phyloP scores from a whole-genome alignment of 805 yeast genomes.

The Starmerella potacharoeniae region DNA sequence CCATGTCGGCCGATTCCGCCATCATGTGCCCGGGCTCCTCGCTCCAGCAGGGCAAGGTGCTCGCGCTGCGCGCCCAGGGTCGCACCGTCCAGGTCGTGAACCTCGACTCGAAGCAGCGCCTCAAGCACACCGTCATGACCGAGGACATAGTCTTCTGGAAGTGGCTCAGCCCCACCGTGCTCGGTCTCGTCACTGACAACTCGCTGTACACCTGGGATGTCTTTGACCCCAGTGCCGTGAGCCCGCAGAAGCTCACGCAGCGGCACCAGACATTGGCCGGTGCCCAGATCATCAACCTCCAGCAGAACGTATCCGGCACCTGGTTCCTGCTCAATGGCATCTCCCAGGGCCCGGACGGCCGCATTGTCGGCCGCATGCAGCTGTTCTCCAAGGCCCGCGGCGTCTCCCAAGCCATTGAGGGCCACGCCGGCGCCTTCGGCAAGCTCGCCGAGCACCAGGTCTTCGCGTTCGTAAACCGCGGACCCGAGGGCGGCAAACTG shows the following conservation, averaged over 20 bases:
- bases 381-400: constrained; percentile 77
- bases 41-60: constrained; percentile 46
- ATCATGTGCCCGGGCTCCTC: constrained; percentile 73
- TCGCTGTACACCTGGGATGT: constrained; percentile 72
- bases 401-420: constrained; percentile 93
- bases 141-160: constrained; percentile 93
- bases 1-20: constrained; percentile 95
- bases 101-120: constrained; percentile 72
- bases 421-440: constrained; percentile 91
- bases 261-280: constrained; percentile 67
- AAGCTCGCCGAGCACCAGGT: constrained; percentile 60
- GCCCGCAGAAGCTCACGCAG: constrained; percentile 72
- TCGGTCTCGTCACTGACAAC: constrained; percentile 77
- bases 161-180: constrained; percentile 63
- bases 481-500: constrained; percentile 70
- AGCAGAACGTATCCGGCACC: constrained; percentile 62
- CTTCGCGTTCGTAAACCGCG: constrained; percentile 85
- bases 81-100: constrained; percentile 88
- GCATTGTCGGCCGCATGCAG: constrained; percentile 94
- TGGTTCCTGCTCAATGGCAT: constrained; percentile 97
- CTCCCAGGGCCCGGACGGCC: constrained; percentile 73
- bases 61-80: constrained; percentile 90
- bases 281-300: constrained; percentile 84
- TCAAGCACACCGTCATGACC: constrained; percentile 73
- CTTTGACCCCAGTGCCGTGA: constrained; percentile 61